Evolutionary conservation across 2,329 filamentous ascomycete genomes (phyloP).

Genomic region (Trichoderma gracile): DNA sequence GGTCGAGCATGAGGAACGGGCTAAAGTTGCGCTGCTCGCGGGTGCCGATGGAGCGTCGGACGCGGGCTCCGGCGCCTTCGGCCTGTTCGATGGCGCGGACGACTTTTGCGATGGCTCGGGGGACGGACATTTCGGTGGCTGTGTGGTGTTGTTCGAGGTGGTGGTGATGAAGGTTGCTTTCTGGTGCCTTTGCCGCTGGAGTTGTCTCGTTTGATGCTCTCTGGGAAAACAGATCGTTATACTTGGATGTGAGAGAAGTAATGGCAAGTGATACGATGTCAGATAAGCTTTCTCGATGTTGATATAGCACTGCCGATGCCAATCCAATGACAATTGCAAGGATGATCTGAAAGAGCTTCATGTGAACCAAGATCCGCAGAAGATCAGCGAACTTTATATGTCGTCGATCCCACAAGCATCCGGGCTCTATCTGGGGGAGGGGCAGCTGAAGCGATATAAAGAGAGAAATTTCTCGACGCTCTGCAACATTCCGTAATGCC

Average conservation of each 20-base stretch:
- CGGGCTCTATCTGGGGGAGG: neutral
- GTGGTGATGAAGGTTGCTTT: conserved; percentile 2
- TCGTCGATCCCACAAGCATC: neutral
- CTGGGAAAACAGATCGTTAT: neutral
- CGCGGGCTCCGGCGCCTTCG: conserved; percentile 84
- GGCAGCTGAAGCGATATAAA: neutral
- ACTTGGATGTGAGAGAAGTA: neutral
- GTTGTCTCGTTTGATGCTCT: neutral
- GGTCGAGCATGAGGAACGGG: conserved; percentile 95
- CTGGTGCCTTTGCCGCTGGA: neutral
- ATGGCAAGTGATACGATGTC: neutral
- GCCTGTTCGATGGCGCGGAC: conserved; percentile 83
- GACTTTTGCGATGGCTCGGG: conserved; percentile 76
- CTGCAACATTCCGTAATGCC: neutral
- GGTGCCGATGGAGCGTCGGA: conserved; percentile 85
- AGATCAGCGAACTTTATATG: conserved; percentile 1
- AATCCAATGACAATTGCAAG: conserved; percentile 37
- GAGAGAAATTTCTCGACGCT: conserved; percentile 14
- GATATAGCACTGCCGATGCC: conserved; percentile 34
- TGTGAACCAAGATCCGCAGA: conserved; percentile 25
- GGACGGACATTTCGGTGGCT: conserved; percentile 60
- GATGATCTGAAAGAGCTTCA: conserved; percentile 38
- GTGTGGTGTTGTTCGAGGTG: conserved; percentile 29
- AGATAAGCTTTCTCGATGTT: conserved; percentile 25
- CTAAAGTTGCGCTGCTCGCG: conserved; percentile 80